phyloP scores from a whole-genome alignment of 1,139 yeast genomes.

The Insectozyma bohioensis region DNA sequence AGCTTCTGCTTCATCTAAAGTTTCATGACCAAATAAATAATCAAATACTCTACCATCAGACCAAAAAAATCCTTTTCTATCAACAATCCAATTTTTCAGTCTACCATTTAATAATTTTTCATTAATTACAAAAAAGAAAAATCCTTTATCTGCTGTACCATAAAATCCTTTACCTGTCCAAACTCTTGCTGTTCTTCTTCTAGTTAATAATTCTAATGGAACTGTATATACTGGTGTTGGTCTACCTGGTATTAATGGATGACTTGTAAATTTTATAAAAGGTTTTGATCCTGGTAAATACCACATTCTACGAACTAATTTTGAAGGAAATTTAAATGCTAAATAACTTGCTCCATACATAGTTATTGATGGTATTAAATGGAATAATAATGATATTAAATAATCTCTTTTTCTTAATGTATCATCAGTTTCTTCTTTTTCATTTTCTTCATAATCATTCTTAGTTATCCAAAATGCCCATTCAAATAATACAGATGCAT shows the following conservation, averaged over 20 bases:
- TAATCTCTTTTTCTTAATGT: conserved; percentile 39
- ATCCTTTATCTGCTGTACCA: conserved; percentile 74
- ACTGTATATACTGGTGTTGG: conserved; percentile 75
- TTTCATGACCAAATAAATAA: conserved; percentile 73
- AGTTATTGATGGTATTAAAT: conserved; percentile 37
- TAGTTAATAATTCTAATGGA: conserved; percentile 54
- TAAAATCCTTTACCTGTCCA: conserved; percentile 88
- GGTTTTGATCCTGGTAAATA: conserved; percentile 62
- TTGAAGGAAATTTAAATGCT: conserved; percentile 57
- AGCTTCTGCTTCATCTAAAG: conserved; percentile 71
- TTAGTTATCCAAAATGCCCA: conserved; percentile 58
- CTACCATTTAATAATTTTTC: conserved; percentile 41
- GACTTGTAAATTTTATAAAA: conserved; percentile 65
- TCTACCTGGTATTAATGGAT: conserved; percentile 72
- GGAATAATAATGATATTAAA: conserved; percentile 28
- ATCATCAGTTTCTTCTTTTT: conserved; percentile 35
- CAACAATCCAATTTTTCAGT: conserved; percentile 71
- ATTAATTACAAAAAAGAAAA: conserved; percentile 71
- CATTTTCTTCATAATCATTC: conserved; percentile 60
- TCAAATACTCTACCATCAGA: conserved; percentile 88
- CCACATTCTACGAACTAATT: conserved; percentile 75
- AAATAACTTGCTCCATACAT: conserved; percentile 43
- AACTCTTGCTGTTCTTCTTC: conserved; percentile 64
- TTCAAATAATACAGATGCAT: conserved; percentile 62
- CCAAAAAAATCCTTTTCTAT: conserved; percentile 86